A percentile compares a stretch with the other conserved stretches of the same genome.
phyloP scores from a whole-genome alignment of 768 basidiomycete genomes.

The Ephemerocybe angulata region DNA sequence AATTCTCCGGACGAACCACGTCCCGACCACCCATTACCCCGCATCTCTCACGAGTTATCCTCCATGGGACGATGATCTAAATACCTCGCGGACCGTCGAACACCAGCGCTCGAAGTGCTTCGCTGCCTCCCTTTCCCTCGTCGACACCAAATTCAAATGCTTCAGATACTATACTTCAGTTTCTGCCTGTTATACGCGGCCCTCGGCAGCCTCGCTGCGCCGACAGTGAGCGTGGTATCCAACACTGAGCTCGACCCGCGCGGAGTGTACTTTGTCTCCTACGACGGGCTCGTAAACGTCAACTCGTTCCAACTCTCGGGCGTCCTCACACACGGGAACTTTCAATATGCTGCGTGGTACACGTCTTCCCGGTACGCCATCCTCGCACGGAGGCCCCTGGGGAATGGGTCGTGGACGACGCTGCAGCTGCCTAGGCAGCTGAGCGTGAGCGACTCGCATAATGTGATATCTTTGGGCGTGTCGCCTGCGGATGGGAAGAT shows the following conservation, averaged over 20 bases:
- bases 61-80: no score
- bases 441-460: constrained; percentile 41
- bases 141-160: no score
- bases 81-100: no score
- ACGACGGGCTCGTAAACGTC: constrained; percentile 45
- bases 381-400: constrained; percentile 38
- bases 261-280: constrained; percentile 44
- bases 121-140: no score
- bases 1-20: background rate
- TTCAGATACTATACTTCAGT: background rate
- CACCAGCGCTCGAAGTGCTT: no score
- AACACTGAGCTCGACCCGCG: constrained; percentile 37
- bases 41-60: no score
- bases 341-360: constrained; percentile 46
- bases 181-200: background rate
- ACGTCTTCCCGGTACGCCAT: constrained; percentile 38
- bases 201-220: constrained; percentile 26
- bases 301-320: constrained; percentile 45
- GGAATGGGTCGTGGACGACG: constrained; percentile 38
- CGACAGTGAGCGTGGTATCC: constrained; percentile 35
- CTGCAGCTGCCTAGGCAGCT: constrained; percentile 41
- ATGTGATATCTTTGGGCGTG: constrained; percentile 41
- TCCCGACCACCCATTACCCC: background rate
- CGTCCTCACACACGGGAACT: constrained; percentile 36
- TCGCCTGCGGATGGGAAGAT: constrained; percentile 44